Base-by-base conservation (phyloP, 169 alveolate genomes). In the Eimeria praecox region DNA sequence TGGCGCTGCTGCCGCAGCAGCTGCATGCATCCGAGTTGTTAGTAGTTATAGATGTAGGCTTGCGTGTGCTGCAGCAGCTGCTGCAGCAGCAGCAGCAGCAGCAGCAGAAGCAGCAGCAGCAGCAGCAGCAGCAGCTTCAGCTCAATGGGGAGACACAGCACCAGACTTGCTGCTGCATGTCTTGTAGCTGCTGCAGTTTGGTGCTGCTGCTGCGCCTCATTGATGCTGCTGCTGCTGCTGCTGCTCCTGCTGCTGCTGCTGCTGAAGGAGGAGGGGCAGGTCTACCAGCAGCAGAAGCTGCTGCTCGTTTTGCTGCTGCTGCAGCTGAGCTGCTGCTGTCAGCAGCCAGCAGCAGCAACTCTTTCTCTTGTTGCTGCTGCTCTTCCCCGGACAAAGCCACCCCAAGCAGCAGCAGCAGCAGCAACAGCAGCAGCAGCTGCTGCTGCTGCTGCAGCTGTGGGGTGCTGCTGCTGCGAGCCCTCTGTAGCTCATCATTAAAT, bases 81-180 rank as follows among this genome's bases (percentile, higher is more conserved):
- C 85, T 30, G 85, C 85, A 75, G 85, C 85, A 40, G 85, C 56
- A 30, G 52, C 56, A 73, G 42, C 85, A n/a, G 54, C 85, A 75
- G 85, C 85, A 75, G 85, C 85, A 40, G 85, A 10, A 66, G 77
- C 77, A 66, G 77, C 77, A 66, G 33, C 77, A 66, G 77, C 77
- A 5, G 33, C 77, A 66, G 77, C 77, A 3, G 77, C 77, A 66
- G 77, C 77, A 24, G 8, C 42, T 18, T 22, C 33, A 14, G 38
- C 9, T 2, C 9, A 30, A 66, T 22, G 77, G 40, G 33, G 77
- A 66, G 44, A 40, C 8, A 49, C n/a, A 30, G 77, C n/a, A 27
- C 85, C 24, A 49, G 52, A 22, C 9, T 2, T 40, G 44, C 56
- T 75, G 85, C 85, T 75, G 85, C 85, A 75, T 75, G 18, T 40